Percentiles rank a stretch among this genome's conserved stretches.
phyloP scores from a whole-genome alignment of 2,329 filamentous ascomycete genomes.

The Botrytis sinoallii region DNA sequence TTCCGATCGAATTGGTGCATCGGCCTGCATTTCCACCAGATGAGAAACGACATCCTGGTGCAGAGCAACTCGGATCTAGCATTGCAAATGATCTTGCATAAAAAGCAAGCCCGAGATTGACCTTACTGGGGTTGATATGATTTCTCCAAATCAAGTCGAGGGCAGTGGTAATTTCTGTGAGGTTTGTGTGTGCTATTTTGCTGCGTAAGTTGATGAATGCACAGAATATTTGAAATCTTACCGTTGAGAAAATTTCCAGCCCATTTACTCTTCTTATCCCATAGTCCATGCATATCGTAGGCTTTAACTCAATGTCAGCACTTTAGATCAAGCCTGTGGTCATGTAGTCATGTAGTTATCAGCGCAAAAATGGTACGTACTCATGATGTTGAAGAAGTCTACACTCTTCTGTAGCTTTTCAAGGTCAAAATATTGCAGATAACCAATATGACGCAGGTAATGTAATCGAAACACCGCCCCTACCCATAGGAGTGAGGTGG shows the following conservation, averaged over 20 bases:
- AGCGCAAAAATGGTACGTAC: background rate
- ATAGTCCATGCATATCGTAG: slow-evolving; percentile 38
- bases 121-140: slow-evolving; percentile 41
- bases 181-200: slow-evolving; percentile 43
- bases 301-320: background rate
- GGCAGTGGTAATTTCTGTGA: slow-evolving; percentile 45
- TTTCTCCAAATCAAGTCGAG: slow-evolving; percentile 48
- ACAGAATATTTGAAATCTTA: slow-evolving; percentile 19
- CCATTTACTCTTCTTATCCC: slow-evolving; percentile 17
- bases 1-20: slow-evolving; percentile 16
- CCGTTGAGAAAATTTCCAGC: slow-evolving; percentile 35
- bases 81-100: slow-evolving; percentile 41
- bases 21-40: slow-evolving; percentile 25
- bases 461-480: no score
- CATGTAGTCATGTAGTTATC: slow-evolving; percentile 34
- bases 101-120: slow-evolving; percentile 47
- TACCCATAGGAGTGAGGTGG: slow-evolving; percentile 32
- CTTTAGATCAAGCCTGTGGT: no score
- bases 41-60: slow-evolving; percentile 26
- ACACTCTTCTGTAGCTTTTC: no score
- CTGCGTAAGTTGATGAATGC: no score
- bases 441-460: no score
- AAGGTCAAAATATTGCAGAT: no score
- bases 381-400: no score
- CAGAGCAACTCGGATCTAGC: slow-evolving; percentile 27